These are phyloP conservation scores for Phytophthora quininea DNA, from an alignment of 352 stramenopile genomes.

Conservation along the genomic window DNA sequence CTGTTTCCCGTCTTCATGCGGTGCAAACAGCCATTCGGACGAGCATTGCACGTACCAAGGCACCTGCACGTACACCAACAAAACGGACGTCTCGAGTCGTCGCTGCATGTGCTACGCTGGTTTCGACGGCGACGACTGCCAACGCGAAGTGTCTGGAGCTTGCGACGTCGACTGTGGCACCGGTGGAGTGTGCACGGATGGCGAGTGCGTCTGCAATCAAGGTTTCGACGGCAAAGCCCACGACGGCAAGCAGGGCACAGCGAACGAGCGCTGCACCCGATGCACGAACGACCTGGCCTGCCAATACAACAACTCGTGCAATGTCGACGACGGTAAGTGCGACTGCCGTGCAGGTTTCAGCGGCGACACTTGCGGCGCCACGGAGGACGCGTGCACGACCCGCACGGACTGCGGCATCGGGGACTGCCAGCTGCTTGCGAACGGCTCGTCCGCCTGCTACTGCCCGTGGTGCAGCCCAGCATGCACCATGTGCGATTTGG, in stretches of 20 bases:
- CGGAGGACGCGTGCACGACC: too few relatives aligned
- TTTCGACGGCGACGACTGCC: conserved; percentile 58
- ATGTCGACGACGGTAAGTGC: too few relatives aligned
- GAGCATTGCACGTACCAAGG: conserved; percentile 64
- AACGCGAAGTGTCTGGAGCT: conserved; percentile 45
- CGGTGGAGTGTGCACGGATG: conserved; percentile 55
- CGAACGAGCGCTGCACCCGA: conserved; percentile 57
- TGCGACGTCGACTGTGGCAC: conserved; percentile 67
- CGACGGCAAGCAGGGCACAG: conserved; percentile 53
- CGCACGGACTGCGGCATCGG: too few relatives aligned
- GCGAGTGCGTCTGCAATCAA: conserved; percentile 54
- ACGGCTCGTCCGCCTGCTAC: too few relatives aligned
- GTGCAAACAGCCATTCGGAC: too few relatives aligned
- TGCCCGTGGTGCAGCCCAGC: too few relatives aligned
- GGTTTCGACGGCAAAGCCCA: conserved; percentile 52
- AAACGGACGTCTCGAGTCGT: conserved; percentile 61
- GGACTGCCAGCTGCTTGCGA: too few relatives aligned
- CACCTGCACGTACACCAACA: conserved; percentile 75
- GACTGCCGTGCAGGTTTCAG: too few relatives aligned
- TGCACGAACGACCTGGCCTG: conserved; percentile 53
- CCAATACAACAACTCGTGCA: conserved; percentile 36
- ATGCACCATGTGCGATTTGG: too few relatives aligned
- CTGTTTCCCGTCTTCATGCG: too few relatives aligned
- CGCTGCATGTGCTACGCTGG: conserved; percentile 60
- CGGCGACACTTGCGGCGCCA: too few relatives aligned